Base-by-base conservation (phyloP, 129 eudicot genomes). In the Flaveria brownii region DNA sequence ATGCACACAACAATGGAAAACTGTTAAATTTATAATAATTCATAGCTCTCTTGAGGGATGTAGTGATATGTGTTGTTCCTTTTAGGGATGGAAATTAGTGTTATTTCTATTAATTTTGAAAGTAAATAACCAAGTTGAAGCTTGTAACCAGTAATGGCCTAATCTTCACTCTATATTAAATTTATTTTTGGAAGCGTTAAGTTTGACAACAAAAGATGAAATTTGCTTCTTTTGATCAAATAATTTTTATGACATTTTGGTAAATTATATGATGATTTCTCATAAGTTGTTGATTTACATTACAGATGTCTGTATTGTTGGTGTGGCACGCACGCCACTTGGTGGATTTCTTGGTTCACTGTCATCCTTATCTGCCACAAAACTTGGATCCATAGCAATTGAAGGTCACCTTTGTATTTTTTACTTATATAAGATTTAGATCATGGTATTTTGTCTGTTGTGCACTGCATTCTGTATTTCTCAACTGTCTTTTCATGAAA, bases 281-380 rank as follows among this genome's bases (percentile, higher is more conserved):
- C 52, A 59, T 61, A 33, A 60, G 5, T 59, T 61, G 47, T 43
- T 74, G 56, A 49, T 56, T 80, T 80, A 9, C 45, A 46, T 23
- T 75, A 73, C 78, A 93, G 98, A 93, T 91, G 98, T 91, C 77
- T 93, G 98, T 77, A 86, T 93, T 54, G 98, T 93, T 77, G 98
- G 98, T 85, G 97, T 79, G 81, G 98, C 93, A 74, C 98, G 98
- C 8, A 93, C 98, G 42, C 98, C 98, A 50, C 93, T 93, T 86
- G 98, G 98, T 68, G 93, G 91, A 15, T 91, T 93, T 76, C 92
- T 93, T 43, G 98, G 98, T 71, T 77, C 93, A 26, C 90, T 93
- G 81, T 93, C 98, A 33, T 82, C 98, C 25, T 51, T 93, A 39
- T 69, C 97, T 18, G 98, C 98, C 69, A 93, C 98, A 76, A 93